Base-by-base conservation (phyloP, 2,329 filamentous ascomycete genomes). In the Stachybotrys chlorohalonatus region DNA sequence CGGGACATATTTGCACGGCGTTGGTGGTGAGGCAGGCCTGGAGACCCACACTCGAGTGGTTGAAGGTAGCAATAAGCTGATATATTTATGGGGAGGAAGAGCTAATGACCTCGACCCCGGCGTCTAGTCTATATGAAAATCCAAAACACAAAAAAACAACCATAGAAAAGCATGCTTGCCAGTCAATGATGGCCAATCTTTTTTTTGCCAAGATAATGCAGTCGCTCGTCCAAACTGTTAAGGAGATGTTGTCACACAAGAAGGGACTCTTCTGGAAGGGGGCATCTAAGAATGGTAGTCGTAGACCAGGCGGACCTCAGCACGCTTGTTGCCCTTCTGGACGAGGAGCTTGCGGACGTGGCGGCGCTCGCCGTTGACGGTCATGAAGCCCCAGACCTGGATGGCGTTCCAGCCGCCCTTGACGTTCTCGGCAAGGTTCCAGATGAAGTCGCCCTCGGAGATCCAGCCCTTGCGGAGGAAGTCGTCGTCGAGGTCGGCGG, bases 371-470 rank as follows among this genome's bases (percentile, higher is more conserved):
- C 77, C 80, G 7, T 78, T 68, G 8, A 83, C 64, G 31, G 63
- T 60, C 75, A 83, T 74, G 66, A 85, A 85, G 1, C 82, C 82
- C 82, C 82, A 85, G 57, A 81, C 68, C 76, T 84, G 81, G 11
- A 66, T 70, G 7, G 79, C 81, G 24, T 71, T 73, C 82, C 82
- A 85, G 9, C 76, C 80, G 36, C 66, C 71, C 56, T 77, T 75
- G 48, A 73, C 55, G 65, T 73, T 82, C 68, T 75, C 71, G 51
- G 90, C 80, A 47, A 78, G 73, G 61, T 83, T 89, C 61, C 86
- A 80, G 60, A 95, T 73, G 64, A 83, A 78, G 47, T 79, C 77
- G 1, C 77, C 74, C 57, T 81, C 83, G 52, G 78, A 75, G 15
- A 82, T 63, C 79, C 86, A 91, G 32, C 80, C 81, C 51, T 76